These are phyloP conservation scores for Volvox africanus DNA, from an alignment of 139 green algal species.

Conservation along the genomic window DNA sequence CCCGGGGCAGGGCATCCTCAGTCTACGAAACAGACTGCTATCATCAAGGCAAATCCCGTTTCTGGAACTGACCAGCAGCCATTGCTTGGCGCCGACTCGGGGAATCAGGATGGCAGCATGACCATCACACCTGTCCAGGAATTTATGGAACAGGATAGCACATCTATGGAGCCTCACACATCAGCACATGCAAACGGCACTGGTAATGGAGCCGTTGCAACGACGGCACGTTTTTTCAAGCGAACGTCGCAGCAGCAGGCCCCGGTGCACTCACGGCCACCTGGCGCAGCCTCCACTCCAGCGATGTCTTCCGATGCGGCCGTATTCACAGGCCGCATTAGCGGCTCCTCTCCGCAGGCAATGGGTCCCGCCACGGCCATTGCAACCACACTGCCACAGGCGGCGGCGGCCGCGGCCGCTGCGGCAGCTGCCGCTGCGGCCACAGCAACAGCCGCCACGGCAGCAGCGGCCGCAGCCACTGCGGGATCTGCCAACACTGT, in stretches of 20 bases:
- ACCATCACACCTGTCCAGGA: constrained; percentile 30
- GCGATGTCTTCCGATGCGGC: not conserved
- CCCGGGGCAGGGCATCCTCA: not conserved
- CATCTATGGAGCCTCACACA: not conserved
- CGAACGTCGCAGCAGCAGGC: not conserved
- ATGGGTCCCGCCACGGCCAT: not conserved
- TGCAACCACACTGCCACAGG: not conserved
- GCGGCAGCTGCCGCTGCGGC: constrained; percentile 1
- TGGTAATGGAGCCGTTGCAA: not conserved
- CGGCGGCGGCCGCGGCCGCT: not conserved
- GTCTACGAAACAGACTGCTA: not conserved
- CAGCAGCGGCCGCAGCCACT: not conserved
- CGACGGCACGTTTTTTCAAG: not conserved
- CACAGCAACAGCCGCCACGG: not conserved
- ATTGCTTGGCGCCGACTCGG: not conserved
- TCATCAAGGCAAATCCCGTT: not conserved
- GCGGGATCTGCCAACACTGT: not conserved
- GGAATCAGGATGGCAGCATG: not conserved
- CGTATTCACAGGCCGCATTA: not conserved
- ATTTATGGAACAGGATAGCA: constrained; percentile 4
- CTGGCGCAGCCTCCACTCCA: not conserved
- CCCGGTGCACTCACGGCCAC: not conserved
- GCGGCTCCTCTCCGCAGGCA: not conserved
- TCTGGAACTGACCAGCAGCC: constrained; percentile 6
- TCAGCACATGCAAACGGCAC: not conserved